These are phyloP conservation scores for Aspergillus affinis DNA, from an alignment of 495 filamentous ascomycete species.

Conservation along the genomic window DNA sequence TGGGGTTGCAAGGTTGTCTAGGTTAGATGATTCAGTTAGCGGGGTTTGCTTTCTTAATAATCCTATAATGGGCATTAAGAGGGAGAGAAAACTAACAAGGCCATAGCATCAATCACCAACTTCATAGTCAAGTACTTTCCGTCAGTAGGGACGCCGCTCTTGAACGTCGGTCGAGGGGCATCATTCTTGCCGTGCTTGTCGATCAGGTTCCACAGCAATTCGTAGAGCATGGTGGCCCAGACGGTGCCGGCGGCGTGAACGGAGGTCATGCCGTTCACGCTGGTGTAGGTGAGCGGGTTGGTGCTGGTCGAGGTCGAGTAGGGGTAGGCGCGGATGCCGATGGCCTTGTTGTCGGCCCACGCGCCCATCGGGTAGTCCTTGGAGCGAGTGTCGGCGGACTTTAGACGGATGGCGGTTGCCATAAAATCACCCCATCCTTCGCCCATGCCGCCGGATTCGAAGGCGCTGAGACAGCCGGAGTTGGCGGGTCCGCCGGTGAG, in stretches of 20 bases:
- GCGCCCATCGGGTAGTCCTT: slow-evolving; percentile 44
- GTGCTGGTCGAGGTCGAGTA: slow-evolving; percentile 48
- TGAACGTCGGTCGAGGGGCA: slow-evolving; percentile 20
- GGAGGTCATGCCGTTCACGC: slow-evolving; percentile 5
- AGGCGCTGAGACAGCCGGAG: slow-evolving; percentile 41
- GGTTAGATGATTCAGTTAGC: neutral
- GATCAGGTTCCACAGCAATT: slow-evolving; percentile 39
- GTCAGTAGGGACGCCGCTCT: slow-evolving; percentile 27
- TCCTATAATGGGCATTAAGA: too few relatives aligned
- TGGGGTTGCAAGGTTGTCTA: slow-evolving; percentile 52
- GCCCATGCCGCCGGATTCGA: slow-evolving; percentile 53
- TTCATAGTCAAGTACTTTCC: slow-evolving; percentile 52
- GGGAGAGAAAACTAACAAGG: slow-evolving; percentile 38
- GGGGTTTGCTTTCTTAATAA: too few relatives aligned
- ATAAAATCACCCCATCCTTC: slow-evolving; percentile 58
- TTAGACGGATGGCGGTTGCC: slow-evolving; percentile 50
- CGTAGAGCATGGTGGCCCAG: slow-evolving; percentile 54
- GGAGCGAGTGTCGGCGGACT: slow-evolving; percentile 43
- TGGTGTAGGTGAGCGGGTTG: slow-evolving; percentile 46
- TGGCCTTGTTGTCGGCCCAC: slow-evolving; percentile 40
- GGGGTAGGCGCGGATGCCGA: slow-evolving; percentile 47
- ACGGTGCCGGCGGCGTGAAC: slow-evolving; percentile 48
- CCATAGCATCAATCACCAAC: slow-evolving; percentile 53
- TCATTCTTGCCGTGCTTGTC: slow-evolving; percentile 41
- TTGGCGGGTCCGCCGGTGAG: slow-evolving; percentile 56